phyloP scores from a whole-genome alignment of 805 yeast species.

The Wickerhamomyces sydowiorum region DNA sequence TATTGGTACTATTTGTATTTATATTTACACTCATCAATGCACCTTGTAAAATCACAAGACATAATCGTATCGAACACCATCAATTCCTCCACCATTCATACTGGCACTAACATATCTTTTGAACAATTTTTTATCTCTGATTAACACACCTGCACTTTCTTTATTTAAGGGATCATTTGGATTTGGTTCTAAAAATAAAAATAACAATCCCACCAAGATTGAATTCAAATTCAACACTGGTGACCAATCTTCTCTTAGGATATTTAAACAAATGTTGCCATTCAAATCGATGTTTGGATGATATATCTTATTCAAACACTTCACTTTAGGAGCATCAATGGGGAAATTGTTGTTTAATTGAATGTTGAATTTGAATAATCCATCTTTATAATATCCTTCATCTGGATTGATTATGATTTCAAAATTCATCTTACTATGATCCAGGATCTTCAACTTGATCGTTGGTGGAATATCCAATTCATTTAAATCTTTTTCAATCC shows the following conservation, averaged over 20 bases:
- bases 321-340: conserved; percentile 86
- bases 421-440: conserved; percentile 54
- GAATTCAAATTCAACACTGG: conserved; percentile 83
- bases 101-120: conserved; percentile 48
- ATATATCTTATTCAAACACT: conserved; percentile 65
- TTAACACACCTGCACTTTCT: conserved; percentile 67
- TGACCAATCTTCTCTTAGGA: conserved; percentile 92
- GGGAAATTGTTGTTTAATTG: conserved; percentile 71
- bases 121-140: conserved; percentile 42
- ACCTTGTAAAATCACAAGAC: too few species aligned
- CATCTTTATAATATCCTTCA: conserved; percentile 68
- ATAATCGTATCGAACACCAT: conserved; percentile 53
- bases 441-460: conserved; percentile 44
- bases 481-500: conserved; percentile 71
- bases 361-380: conserved; percentile 65
- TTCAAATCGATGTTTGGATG: conserved; percentile 92
- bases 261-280: conserved; percentile 90
- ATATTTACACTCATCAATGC: too few species aligned
- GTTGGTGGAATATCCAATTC: conserved; percentile 61
- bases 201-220: conserved; percentile 78
- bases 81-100: conserved; percentile 70
- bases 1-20: too few species aligned
- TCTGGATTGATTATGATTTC: conserved; percentile 54
- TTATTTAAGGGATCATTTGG: conserved; percentile 90
- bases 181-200: conserved; percentile 84